Percentiles rank a stretch among this genome's conserved stretches.
Conservation (phyloP, 2,329 filamentous ascomycete species). For the Neofusicoccum parvum region DNA sequence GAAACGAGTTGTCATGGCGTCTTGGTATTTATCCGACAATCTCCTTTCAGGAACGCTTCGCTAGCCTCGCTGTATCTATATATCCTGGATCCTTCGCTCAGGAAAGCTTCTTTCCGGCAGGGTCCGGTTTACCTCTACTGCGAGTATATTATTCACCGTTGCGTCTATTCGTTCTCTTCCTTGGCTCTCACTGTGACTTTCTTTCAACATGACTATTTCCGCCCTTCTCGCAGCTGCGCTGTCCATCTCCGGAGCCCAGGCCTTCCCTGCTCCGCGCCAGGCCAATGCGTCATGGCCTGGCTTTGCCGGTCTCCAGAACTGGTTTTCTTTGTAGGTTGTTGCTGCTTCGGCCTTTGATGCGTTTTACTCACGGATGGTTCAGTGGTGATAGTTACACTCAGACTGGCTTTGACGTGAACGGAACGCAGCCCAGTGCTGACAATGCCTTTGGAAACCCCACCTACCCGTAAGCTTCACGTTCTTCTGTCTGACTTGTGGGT, state of each 20-base stretch:
- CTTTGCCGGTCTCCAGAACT: conserved; percentile 26
- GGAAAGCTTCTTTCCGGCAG: neutral
- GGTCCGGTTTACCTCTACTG: neutral
- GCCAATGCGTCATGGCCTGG: conserved; percentile 17
- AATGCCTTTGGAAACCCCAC: conserved; percentile 65
- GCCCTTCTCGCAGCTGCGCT: conserved; percentile 8
- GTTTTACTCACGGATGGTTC: neutral
- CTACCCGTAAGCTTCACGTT: conserved; percentile 43
- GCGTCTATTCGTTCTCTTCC: neutral
- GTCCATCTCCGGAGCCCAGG: conserved; percentile 11
- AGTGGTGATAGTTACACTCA: conserved; percentile 64
- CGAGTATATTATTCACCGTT: neutral
- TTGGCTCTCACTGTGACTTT: neutral
- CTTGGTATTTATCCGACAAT: conserved; percentile 6
- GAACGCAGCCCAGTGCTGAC: conserved; percentile 52
- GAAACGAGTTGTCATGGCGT: neutral
- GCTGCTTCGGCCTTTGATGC: neutral
- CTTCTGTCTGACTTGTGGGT: neutral
- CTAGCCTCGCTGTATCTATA: neutral
- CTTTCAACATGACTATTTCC: conserved; percentile 13
- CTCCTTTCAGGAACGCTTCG: neutral
- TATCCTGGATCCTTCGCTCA: neutral
- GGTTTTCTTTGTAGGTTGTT: conserved; percentile 30
- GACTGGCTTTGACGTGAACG: conserved; percentile 59
- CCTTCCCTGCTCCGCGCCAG: conserved; percentile 11